These are phyloP conservation scores for Cercospora janseana DNA, from an alignment of 2,329 filamentous ascomycete species.

Conservation along the genomic window DNA sequence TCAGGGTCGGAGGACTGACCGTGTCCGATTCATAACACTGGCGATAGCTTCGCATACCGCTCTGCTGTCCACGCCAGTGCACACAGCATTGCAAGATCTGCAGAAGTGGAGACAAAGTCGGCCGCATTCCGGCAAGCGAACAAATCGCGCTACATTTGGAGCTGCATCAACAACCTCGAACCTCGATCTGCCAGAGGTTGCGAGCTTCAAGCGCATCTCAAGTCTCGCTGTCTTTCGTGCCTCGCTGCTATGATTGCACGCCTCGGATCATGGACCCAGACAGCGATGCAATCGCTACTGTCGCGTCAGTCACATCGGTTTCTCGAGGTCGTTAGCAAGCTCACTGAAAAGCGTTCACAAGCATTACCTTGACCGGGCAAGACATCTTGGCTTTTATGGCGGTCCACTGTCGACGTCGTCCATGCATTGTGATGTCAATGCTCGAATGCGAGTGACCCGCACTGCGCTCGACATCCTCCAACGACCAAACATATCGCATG, in stretches of 20 bases:
- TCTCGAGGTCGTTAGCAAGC: too few species aligned
- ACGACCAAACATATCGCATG: conserved; percentile 9
- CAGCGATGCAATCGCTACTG: too few species aligned
- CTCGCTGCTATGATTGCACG: too few species aligned
- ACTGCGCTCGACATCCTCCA: background rate
- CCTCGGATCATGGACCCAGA: too few species aligned
- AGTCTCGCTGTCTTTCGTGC: too few species aligned
- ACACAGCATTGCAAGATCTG: conserved; percentile 3
- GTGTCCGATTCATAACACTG: too few species aligned
- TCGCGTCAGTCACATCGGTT: too few species aligned
- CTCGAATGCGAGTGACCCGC: background rate
- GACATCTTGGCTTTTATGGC: background rate
- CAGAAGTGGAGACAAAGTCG: conserved; percentile 3
- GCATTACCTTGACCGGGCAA: conserved; percentile 8
- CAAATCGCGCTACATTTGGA: conserved; percentile 7
- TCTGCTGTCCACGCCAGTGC: background rate
- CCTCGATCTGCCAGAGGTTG: too few species aligned
- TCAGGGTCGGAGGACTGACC: too few species aligned
- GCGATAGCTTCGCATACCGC: too few species aligned
- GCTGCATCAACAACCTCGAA: background rate
- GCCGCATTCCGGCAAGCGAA: conserved; percentile 1
- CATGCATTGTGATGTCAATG: conserved; percentile 12
- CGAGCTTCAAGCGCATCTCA: too few species aligned
- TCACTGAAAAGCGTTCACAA: background rate
- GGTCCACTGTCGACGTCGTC: conserved; percentile 4